Evolutionary conservation across 2,329 filamentous ascomycete species (phyloP).

Genomic region (Ascochyta viciae-villosae): DNA sequence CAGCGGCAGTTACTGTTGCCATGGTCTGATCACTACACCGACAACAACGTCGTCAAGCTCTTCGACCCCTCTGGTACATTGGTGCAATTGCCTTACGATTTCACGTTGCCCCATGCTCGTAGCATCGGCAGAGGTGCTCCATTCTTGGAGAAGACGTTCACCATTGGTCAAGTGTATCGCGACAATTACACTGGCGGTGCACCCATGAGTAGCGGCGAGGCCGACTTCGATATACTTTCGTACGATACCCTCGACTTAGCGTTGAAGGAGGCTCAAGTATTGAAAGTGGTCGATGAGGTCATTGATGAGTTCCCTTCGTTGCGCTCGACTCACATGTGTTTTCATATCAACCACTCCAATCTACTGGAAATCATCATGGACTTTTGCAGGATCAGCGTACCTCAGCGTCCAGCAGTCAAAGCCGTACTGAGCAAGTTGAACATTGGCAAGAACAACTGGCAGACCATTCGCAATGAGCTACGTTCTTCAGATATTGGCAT

Average conservation of each 20-base stretch:
- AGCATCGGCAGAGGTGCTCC: conserved; percentile 75
- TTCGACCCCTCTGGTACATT: conserved; percentile 86
- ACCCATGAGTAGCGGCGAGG: conserved; percentile 82
- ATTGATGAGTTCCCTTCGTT: conserved; percentile 80
- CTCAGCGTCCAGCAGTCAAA: conserved; percentile 74
- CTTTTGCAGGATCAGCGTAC: conserved; percentile 77
- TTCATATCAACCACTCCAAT: conserved; percentile 88
- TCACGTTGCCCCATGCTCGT: conserved; percentile 87
- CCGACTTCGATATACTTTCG: conserved; percentile 96
- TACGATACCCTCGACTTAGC: conserved; percentile 80
- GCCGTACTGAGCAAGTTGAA: conserved; percentile 88
- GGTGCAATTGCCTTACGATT: conserved; percentile 90
- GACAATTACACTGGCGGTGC: conserved; percentile 80
- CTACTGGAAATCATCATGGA: conserved; percentile 89
- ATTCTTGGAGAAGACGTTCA: conserved; percentile 76
- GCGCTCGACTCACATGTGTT: conserved; percentile 76
- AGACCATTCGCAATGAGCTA: conserved; percentile 81
- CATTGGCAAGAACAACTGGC: conserved; percentile 79
- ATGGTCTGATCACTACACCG: conserved; percentile 77
- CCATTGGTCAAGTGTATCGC: conserved; percentile 87
- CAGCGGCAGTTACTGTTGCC: conserved; percentile 80
- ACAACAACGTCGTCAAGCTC: conserved; percentile 74
- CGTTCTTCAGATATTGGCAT: conserved; percentile 82
- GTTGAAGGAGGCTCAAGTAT: conserved; percentile 88
- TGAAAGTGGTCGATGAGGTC: conserved; percentile 95